Percentiles rank a stretch among this genome's conserved stretches.
Conservation (phyloP, 2,329 filamentous ascomycete species). For the Thielaviopsis populi region DNA sequence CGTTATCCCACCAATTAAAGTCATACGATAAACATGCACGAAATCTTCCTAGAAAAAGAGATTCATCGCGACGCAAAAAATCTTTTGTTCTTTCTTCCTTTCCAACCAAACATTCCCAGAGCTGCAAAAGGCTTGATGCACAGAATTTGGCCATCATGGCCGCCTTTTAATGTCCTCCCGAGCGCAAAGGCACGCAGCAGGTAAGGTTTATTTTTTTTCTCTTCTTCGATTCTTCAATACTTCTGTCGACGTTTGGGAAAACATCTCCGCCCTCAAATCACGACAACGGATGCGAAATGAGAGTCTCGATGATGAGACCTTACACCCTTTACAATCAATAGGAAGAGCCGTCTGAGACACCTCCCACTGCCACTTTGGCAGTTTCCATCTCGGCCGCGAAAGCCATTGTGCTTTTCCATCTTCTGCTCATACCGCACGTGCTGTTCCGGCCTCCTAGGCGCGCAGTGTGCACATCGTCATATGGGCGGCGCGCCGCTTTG, state of each 20-base stretch:
- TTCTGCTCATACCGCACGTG: constrained; percentile 14
- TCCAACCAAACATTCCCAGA: background rate
- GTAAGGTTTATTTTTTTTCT: background rate
- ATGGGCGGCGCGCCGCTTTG: constrained; percentile 19
- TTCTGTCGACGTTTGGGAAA: background rate
- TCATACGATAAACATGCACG: background rate
- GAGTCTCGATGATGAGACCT: constrained; percentile 26
- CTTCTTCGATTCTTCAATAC: background rate
- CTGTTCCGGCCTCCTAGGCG: constrained; percentile 18
- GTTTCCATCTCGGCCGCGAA: constrained; percentile 18
- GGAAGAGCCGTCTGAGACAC: constrained; percentile 31
- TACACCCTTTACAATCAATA: constrained; percentile 22
- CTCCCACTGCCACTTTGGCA: constrained; percentile 18
- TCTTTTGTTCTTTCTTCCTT: background rate
- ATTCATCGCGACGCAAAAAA: background rate
- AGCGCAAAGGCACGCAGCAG: background rate
- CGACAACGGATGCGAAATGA: background rate
- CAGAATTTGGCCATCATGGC: background rate
- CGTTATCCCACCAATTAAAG: background rate
- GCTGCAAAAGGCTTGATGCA: background rate
- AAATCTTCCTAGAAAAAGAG: background rate
- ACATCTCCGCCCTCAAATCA: background rate
- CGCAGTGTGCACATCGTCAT: constrained; percentile 24
- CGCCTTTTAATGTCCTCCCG: background rate
- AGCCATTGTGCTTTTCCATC: constrained; percentile 14